Evolutionary conservation across 129 eudicot species (phyloP).

Genomic region (Saposhnikovia divaricata): DNA sequence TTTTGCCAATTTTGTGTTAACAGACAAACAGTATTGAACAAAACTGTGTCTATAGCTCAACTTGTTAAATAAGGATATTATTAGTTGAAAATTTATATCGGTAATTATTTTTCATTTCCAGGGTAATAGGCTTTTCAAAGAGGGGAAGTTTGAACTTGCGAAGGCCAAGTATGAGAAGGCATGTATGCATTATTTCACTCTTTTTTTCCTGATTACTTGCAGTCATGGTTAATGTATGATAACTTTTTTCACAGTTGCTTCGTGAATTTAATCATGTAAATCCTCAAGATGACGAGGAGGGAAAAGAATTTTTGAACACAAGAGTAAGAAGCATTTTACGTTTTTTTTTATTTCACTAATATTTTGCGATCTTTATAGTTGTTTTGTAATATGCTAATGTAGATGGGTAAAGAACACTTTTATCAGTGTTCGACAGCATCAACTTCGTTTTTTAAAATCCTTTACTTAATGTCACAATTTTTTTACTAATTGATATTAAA

Average conservation of each 20-base stretch:
- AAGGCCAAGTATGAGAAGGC: slow-evolving; percentile 98
- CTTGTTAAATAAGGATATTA: not conserved
- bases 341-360: not conserved
- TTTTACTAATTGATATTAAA: not conserved
- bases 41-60: not conserved
- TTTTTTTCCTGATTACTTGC: not conserved
- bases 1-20: not conserved
- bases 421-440: not conserved
- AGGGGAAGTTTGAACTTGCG: slow-evolving; percentile 87
- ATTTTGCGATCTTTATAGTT: not conserved
- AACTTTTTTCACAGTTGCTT: slow-evolving; percentile 48
- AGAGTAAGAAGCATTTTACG: slow-evolving; percentile 45
- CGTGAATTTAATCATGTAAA: slow-evolving; percentile 99
- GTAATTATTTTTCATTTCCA: slow-evolving; percentile 26
- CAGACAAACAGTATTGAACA: not conserved
- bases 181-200: slow-evolving; percentile 14
- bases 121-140: slow-evolving; percentile 99
- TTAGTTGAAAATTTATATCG: slow-evolving; percentile 8
- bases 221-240: not conserved
- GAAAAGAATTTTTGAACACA: slow-evolving; percentile 76
- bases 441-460: not conserved
- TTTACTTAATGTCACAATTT: not conserved
- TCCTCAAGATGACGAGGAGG: slow-evolving; percentile 96
- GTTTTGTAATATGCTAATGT: not conserved
- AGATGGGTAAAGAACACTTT: not conserved